Evolutionary conservation across 305 asterid species (phyloP).

Genomic region (Ajuga reptans): DNA sequence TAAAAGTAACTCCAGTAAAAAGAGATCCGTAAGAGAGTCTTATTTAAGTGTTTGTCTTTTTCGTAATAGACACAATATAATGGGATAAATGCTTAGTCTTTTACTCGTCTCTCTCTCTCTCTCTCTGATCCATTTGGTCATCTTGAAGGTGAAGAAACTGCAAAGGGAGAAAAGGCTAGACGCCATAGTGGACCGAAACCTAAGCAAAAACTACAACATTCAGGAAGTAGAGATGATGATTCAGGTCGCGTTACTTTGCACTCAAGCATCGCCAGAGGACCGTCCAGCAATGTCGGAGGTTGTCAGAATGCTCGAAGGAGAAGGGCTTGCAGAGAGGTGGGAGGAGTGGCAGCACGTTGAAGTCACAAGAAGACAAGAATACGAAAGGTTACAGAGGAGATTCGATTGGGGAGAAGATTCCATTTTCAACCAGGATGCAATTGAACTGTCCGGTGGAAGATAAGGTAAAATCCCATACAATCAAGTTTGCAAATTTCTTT

Average conservation of each 20-base stretch:
- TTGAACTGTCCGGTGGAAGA: constrained; percentile 77
- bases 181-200: constrained; percentile 63
- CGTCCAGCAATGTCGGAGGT: constrained; percentile 93
- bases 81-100: background rate
- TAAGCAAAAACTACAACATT: constrained; percentile 42
- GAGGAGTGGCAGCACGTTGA: constrained; percentile 89
- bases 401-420: constrained; percentile 82
- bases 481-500: background rate
- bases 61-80: too few species aligned
- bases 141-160: constrained; percentile 61
- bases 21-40: too few species aligned
- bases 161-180: constrained; percentile 65
- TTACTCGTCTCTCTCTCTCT: background rate
- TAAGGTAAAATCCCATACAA: constrained; percentile 19
- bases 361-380: constrained; percentile 62
- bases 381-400: constrained; percentile 68
- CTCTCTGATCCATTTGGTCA: background rate
- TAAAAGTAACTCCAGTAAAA: too few species aligned
- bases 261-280: constrained; percentile 76
- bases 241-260: constrained; percentile 76
- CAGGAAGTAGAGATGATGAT: constrained; percentile 89
- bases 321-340: constrained; percentile 90
- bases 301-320: constrained; percentile 89
- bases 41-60: too few species aligned
- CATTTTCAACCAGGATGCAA: constrained; percentile 62